A percentile compares a stretch with the other conserved stretches of the same genome.
These are phyloP conservation scores for Aspergillus carlsbadensis DNA, from an alignment of 495 filamentous ascomycete species.

Conservation along the genomic window DNA sequence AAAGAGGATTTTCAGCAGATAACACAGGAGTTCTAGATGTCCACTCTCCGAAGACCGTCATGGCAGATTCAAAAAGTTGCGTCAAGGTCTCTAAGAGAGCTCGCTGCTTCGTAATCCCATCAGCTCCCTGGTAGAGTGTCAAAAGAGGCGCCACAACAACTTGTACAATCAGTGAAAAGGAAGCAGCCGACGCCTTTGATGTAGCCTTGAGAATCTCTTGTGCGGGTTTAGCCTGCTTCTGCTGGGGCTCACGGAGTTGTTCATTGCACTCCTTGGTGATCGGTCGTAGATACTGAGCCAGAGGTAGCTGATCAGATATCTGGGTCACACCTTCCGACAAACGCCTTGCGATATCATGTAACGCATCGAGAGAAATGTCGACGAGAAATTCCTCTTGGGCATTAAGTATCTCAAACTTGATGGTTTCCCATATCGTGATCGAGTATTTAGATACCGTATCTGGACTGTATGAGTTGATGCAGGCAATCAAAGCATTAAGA, in stretches of 20 bases:
- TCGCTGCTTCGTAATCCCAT: constrained; percentile 64
- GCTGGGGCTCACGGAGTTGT: constrained; percentile 71
- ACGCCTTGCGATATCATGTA: constrained; percentile 56
- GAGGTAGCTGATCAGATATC: constrained; percentile 48
- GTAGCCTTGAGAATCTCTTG: constrained; percentile 61
- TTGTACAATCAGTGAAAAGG: constrained; percentile 55
- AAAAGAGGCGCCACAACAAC: constrained; percentile 59
- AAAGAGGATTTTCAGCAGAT: constrained; percentile 49
- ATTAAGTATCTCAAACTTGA: constrained; percentile 78
- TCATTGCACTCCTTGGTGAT: constrained; percentile 71
- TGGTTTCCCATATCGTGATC: constrained; percentile 67
- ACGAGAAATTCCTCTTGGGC: constrained; percentile 70
- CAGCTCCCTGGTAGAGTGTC: constrained; percentile 62
- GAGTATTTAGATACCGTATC: constrained; percentile 66
- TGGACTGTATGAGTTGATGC: constrained; percentile 58
- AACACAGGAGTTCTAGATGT: constrained; percentile 37
- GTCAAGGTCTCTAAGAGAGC: constrained; percentile 65
- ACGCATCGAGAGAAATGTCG: constrained; percentile 54
- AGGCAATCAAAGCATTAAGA: constrained; percentile 63
- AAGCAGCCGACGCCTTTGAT: constrained; percentile 52
- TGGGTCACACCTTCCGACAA: constrained; percentile 54
- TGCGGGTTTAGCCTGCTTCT: constrained; percentile 70
- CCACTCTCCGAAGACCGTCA: constrained; percentile 59
- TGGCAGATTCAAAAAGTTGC: constrained; percentile 56
- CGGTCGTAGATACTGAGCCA: constrained; percentile 61